phyloP scores from a whole-genome alignment of 1,284 basidiomycete genomes.

The Neotropicomus parvogracilis region DNA sequence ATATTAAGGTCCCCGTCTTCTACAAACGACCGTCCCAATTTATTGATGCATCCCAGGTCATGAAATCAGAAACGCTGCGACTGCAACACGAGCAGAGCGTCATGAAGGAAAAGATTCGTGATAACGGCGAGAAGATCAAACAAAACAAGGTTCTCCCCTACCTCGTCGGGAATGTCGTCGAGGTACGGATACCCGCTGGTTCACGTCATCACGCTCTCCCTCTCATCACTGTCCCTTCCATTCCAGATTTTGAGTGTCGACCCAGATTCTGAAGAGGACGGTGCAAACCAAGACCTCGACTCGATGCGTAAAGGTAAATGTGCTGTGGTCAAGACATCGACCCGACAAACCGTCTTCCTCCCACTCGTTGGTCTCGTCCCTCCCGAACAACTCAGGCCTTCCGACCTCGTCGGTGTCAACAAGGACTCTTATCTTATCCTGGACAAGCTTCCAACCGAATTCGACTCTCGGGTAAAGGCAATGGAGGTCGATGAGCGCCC shows the following conservation, averaged over 20 bases:
- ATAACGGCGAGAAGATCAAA: slow-evolving; percentile 98
- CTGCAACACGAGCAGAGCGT: slow-evolving; percentile 91
- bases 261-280: slow-evolving; percentile 89
- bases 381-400: slow-evolving; percentile 82
- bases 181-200: slow-evolving; percentile 53
- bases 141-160: slow-evolving; percentile 99
- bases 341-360: slow-evolving; percentile 96
- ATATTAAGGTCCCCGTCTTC: slow-evolving; percentile 69
- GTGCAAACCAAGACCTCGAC: slow-evolving; percentile 90
- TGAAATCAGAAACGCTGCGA: slow-evolving; percentile 90
- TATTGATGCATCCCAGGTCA: slow-evolving; percentile 57
- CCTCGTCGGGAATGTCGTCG: slow-evolving; percentile 96
- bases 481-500: slow-evolving; percentile 99
- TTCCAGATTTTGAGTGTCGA: slow-evolving; percentile 94
- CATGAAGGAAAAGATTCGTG: slow-evolving; percentile 98
- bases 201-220: slow-evolving; percentile 1
- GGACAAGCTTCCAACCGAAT: slow-evolving; percentile 95
- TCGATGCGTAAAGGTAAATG: slow-evolving; percentile 95
- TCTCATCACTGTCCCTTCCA: slow-evolving; percentile 7
- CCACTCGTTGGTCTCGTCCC: slow-evolving; percentile 97
- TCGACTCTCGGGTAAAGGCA: slow-evolving; percentile 97
- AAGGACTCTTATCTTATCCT: slow-evolving; percentile 99
- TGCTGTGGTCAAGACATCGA: slow-evolving; percentile 98
- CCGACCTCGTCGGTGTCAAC: slow-evolving; percentile 97
- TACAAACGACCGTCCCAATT: neutral